Evolutionary conservation across 768 basidiomycete genomes (phyloP).

Genomic region (Suillus plorans): DNA sequence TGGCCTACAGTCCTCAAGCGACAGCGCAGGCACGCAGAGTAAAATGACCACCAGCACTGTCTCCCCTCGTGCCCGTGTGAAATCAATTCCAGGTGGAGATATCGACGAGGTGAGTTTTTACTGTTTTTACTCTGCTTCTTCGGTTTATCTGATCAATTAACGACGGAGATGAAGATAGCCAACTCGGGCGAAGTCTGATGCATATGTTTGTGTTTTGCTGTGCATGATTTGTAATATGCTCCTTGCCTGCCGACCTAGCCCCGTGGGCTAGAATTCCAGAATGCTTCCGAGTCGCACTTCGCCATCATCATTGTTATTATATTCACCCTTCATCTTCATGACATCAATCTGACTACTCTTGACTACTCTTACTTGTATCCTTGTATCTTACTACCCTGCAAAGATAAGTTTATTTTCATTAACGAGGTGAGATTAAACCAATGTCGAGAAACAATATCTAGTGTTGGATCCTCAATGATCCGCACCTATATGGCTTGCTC

Average conservation of each 20-base stretch:
- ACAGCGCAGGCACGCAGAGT: background rate
- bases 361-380: background rate
- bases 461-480: too few relatives aligned
- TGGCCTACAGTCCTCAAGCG: slow-evolving; percentile 5
- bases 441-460: too few relatives aligned
- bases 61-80: background rate
- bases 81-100: background rate
- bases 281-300: background rate
- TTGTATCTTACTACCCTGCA: background rate
- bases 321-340: background rate
- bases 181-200: background rate
- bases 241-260: background rate
- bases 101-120: background rate
- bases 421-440: too few relatives aligned
- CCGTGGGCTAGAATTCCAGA: background rate
- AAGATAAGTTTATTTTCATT: too few relatives aligned
- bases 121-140: background rate
- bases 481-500: too few relatives aligned
- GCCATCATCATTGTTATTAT: background rate
- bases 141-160: background rate
- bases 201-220: background rate
- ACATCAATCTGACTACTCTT: background rate
- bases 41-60: background rate
- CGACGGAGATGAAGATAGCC: background rate
- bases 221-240: background rate